These are phyloP conservation scores for Jackrogersella multiformis DNA, from an alignment of 495 filamentous ascomycete species.

Conservation along the genomic window DNA sequence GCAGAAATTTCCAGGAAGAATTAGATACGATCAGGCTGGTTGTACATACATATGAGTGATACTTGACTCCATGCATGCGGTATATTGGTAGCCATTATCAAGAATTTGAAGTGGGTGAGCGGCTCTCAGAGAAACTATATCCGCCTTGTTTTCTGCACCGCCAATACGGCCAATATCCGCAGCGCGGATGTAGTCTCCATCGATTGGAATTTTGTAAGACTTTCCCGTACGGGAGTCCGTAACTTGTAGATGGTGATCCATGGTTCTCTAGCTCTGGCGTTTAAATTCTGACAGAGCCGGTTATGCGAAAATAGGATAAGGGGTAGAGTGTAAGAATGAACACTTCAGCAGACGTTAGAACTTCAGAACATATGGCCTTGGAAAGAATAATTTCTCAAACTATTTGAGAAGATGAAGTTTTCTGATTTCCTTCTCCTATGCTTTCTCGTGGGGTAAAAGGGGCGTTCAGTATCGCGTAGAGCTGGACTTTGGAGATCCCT, in stretches of 20 bases:
- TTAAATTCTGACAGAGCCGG: not conserved
- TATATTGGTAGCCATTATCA: slow-evolving; percentile 40
- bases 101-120: slow-evolving; percentile 30
- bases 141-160: slow-evolving; percentile 20
- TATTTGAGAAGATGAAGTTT: slow-evolving; percentile 19
- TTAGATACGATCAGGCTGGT: too few relatives aligned
- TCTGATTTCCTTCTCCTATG: slow-evolving; percentile 1
- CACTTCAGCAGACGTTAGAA: slow-evolving; percentile 13
- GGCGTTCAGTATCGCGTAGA: slow-evolving; percentile 12
- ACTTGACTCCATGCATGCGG: slow-evolving; percentile 41
- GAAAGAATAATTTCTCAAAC: slow-evolving; percentile 15
- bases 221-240: slow-evolving; percentile 45
- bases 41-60: slow-evolving; percentile 35
- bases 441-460: slow-evolving; percentile 3
- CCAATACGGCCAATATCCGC: slow-evolving; percentile 37
- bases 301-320: not conserved
- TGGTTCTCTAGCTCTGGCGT: slow-evolving; percentile 3
- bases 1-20: not conserved
- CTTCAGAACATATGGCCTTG: not conserved
- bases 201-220: slow-evolving; percentile 41
- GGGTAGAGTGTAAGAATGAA: not conserved
- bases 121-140: slow-evolving; percentile 20
- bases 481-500: slow-evolving; percentile 17
- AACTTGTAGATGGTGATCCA: slow-evolving; percentile 41
- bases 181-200: slow-evolving; percentile 35